Percentiles rank a stretch among this genome's conserved stretches.
Evolutionary conservation across 129 eudicot genomes (phyloP).

Genomic region (Smallanthus sonchifolius): DNA sequence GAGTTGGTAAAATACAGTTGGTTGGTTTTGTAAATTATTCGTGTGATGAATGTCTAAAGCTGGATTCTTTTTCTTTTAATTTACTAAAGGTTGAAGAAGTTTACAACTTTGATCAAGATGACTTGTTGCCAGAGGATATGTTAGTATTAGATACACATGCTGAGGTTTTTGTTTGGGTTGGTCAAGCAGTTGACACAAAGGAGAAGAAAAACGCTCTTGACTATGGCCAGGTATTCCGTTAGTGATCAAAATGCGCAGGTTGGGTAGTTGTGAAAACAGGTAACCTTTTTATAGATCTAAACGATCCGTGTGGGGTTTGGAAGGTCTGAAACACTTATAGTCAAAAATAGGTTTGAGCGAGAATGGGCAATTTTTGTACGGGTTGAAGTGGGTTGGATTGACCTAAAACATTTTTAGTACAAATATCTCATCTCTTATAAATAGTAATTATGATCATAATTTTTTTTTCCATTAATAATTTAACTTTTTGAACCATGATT

Average conservation of each 20-base stretch:
- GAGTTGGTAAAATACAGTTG: neutral
- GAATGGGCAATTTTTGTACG: neutral
- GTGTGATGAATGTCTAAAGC: conserved; percentile 7
- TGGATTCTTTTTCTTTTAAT: neutral
- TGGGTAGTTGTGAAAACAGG: neutral
- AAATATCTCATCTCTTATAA: neutral
- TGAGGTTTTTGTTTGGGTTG: conserved; percentile 92
- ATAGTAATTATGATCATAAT: neutral
- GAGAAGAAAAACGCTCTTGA: conserved; percentile 88
- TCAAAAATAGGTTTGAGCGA: neutral
- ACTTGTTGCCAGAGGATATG: conserved; percentile 89
- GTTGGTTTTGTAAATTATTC: neutral
- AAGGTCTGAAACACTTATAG: neutral
- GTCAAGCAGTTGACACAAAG: conserved; percentile 75
- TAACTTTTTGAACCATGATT: neutral
- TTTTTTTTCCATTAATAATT: neutral
- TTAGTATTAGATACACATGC: conserved; percentile 90
- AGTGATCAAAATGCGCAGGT: neutral
- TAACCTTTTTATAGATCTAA: neutral
- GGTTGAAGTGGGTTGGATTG: neutral
- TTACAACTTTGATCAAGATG: conserved; percentile 96
- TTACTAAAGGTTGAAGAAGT: conserved; percentile 71
- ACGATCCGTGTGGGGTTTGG: neutral
- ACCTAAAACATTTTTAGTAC: neutral
- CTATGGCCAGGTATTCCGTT: conserved; percentile 66